Evolutionary conservation across 148 eudicot genomes (phyloP), one percentile per base, ranked within the genome.

Genomic region (Linanthus parryae): DNA sequence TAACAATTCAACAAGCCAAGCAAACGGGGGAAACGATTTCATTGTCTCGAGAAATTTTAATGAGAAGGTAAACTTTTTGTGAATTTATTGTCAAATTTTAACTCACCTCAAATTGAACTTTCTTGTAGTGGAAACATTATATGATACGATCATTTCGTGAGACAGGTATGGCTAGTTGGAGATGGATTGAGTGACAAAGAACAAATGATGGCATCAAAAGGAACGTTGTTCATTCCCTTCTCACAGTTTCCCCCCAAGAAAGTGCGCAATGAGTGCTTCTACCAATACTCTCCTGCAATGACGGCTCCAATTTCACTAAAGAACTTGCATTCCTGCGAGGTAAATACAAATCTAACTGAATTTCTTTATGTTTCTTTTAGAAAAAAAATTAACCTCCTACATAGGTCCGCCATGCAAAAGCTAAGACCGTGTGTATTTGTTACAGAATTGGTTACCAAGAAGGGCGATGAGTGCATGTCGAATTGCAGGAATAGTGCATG

Each of bases 291-390:
- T n/a, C 88, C 84, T 0, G 59, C 88, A n/a, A 72, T 82, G 84
- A 14, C 68, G 20, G 80, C 70, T 58, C 96, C 89, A 3, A 26
- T 24, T 5, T 88, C 78, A 16, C 59, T 84, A 2, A 61, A 69
- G 34, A 84, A 88, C 61, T 43, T 88, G 50, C 69, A 88, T 48
- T 66, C 80, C 29, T 84, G 96, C 51, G 96, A 88, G 94, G 96
- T 84, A 23, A 38, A 56, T 62, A 48, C 17, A 15, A 13, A n/a
- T n/a, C n/a, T n/a, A n/a, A n/a, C n/a, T n/a, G n/a, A n/a, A n/a
- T n/a, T n/a, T n/a, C n/a, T n/a, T n/a, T n/a, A n/a, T n/a, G n/a
- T n/a, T n/a, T n/a, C n/a, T n/a, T n/a, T n/a, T n/a, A n/a, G n/a
- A n/a, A n/a, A n/a, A n/a, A n/a, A n/a, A n/a, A n/a, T n/a, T n/a